phyloP scores from a whole-genome alignment of 1,284 basidiomycete species.

The Cutaneotrichosporon sp. region DNA sequence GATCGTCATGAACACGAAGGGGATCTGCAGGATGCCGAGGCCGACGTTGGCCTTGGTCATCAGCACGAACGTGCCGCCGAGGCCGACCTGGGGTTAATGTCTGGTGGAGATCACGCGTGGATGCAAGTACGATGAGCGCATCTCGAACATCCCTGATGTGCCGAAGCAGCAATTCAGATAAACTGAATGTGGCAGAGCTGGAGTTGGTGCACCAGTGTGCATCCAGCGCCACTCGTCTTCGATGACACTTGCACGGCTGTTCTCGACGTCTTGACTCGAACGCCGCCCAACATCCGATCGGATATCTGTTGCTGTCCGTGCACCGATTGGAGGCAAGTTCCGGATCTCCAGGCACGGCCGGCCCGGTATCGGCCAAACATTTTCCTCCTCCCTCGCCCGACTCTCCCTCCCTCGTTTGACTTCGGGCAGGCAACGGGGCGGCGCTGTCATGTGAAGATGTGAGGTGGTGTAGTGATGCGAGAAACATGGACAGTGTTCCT shows the following conservation, averaged over 20 bases:
- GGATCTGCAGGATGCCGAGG: slow-evolving; percentile 40
- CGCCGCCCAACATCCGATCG: background rate
- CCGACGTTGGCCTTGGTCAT: slow-evolving; percentile 37
- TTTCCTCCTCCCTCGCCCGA: background rate
- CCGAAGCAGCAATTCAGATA: background rate
- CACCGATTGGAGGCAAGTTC: slow-evolving; percentile 7
- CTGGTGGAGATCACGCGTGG: background rate
- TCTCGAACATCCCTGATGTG: background rate
- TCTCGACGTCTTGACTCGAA: background rate
- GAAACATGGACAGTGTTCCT: background rate
- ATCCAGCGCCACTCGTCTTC: background rate
- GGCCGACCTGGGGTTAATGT: slow-evolving; percentile 17
- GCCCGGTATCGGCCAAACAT: background rate
- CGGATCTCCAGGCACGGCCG: slow-evolving; percentile 1
- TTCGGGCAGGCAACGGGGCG: background rate
- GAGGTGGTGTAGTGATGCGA: background rate
- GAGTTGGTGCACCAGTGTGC: background rate
- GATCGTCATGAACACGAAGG: slow-evolving; percentile 33
- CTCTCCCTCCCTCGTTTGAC: background rate
- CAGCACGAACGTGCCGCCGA: slow-evolving; percentile 24
- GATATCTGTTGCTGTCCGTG: background rate
- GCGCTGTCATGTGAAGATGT: too few relatives aligned
- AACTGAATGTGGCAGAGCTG: too few relatives aligned
- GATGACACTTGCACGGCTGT: background rate
- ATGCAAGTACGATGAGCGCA: background rate